A percentile compares a stretch with the other conserved stretches of the same genome.
These are phyloP conservation scores for Petunia axillaris DNA, from an alignment of 257 asterid genomes.

Conservation along the genomic window DNA sequence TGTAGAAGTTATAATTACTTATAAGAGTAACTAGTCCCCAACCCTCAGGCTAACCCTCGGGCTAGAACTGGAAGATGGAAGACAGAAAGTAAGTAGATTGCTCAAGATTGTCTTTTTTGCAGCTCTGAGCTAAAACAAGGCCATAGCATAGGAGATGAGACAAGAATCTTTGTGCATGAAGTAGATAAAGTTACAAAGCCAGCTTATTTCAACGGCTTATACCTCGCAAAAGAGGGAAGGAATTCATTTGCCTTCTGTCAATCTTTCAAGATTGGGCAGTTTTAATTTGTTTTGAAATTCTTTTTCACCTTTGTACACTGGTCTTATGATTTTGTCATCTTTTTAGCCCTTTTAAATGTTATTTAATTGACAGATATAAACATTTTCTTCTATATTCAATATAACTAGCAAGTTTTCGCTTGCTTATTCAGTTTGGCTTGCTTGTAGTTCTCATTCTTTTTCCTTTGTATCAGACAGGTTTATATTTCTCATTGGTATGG, in stretches of 20 bases:
- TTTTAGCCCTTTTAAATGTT: background rate
- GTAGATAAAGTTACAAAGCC: background rate
- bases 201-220: no score
- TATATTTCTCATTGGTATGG: background rate
- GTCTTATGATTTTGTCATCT: background rate
- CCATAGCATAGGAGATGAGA: conserved; percentile 4
- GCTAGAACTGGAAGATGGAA: background rate
- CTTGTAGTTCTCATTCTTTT: background rate
- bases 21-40: background rate
- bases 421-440: background rate
- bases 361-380: background rate
- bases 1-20: background rate
- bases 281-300: background rate
- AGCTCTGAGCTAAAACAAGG: background rate
- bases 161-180: background rate
- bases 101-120: background rate
- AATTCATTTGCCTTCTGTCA: no score
- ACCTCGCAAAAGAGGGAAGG: no score
- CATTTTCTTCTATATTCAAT: background rate
- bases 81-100: conserved; percentile 12
- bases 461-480: background rate
- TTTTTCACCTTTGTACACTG: background rate
- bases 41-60: background rate
- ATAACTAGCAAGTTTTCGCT: background rate
- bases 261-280: background rate